Base-by-base conservation (phyloP, 805 yeast genomes). In the Kuraishia ogatae region DNA sequence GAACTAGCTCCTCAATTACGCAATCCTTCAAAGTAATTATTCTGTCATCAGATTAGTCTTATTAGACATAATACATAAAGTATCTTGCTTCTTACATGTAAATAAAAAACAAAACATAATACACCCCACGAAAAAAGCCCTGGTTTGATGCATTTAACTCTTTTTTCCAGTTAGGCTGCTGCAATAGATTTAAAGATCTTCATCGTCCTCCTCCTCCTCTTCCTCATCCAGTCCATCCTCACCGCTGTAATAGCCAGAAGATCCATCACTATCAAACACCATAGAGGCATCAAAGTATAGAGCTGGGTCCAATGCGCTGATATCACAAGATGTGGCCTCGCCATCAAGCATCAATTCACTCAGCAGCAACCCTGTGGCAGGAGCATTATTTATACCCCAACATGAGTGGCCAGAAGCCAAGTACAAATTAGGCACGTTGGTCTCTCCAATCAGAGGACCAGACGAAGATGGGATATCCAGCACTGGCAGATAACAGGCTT, bases 361-460 rank as follows among this genome's bases (percentile, higher is more conserved):
- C 84, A 93, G 79, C 46, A 94, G 78, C 65, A 89, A 83, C n/a
- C 99, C 99, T 0, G 97, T 92, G 2, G 88, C 97, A 0, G 97
- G 97, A 0, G 97, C 97, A 69, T 94, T 93, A 72, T 93, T 94
- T 59, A 93, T 94, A 22, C 99, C 99, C 99, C 99, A 93, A 71
- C 98, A 94, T 17, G 97, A 87, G 70, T 93, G 99, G 0, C 98
- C 99, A 17, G 93, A 82, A 1, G 97, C 97, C 55, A 93, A 69
- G 62, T 74, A 87, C 58, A 93, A 73, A 57, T 85, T 84, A 22
- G 80, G 82, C 7, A 92, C 96, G 64, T 91, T 91, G 0, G 98
- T 93, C 62, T 89, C 93, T 50, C 99, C 99, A 61, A 93, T 85
- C 54, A 94, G 74, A 0, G 99, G 99, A 5, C 99, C 99, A 1